Evolutionary conservation across 2,329 filamentous ascomycete genomes (phyloP).

Genomic region (Penicillium sp.): DNA sequence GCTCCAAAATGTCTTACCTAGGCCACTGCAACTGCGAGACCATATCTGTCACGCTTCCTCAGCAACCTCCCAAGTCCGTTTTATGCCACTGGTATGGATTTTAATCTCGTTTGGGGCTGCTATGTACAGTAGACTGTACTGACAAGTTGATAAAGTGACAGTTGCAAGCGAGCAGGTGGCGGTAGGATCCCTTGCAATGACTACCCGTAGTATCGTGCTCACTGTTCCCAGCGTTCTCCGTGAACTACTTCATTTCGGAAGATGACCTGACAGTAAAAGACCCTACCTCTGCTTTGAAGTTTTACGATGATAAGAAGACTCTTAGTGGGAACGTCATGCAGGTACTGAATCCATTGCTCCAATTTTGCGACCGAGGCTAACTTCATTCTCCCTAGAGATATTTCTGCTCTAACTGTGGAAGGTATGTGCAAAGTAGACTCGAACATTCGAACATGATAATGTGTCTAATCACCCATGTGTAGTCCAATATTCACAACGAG

Average conservation of each 20-base stretch:
- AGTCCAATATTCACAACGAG: constrained; percentile 16
- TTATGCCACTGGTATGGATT: constrained; percentile 24
- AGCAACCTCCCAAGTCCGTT: constrained; percentile 15
- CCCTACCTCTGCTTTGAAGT: constrained; percentile 5
- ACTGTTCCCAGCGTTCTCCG: constrained; percentile 19
- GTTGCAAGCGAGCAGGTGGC: constrained; percentile 22
- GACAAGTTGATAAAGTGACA: constrained; percentile 7
- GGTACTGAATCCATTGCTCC: constrained; percentile 2
- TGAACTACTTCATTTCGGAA: constrained; percentile 23
- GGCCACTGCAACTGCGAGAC: constrained; percentile 27
- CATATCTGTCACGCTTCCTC: constrained; percentile 19
- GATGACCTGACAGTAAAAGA: constrained; percentile 20
- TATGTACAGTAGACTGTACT: background rate
- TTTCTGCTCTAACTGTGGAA: constrained; percentile 26
- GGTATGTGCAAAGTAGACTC: constrained; percentile 10
- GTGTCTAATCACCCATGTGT: background rate
- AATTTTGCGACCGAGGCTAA: background rate
- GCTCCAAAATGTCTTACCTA: constrained; percentile 19
- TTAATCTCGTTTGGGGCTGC: background rate
- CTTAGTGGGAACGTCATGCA: constrained; percentile 10
- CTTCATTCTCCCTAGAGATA: constrained; percentile 8
- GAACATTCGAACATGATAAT: background rate
- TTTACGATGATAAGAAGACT: constrained; percentile 18
- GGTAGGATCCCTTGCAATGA: constrained; percentile 7
- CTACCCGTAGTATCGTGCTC: background rate